Base-by-base conservation (phyloP, 495 filamentous ascomycete species). In the Bathelium albidoporum region DNA sequence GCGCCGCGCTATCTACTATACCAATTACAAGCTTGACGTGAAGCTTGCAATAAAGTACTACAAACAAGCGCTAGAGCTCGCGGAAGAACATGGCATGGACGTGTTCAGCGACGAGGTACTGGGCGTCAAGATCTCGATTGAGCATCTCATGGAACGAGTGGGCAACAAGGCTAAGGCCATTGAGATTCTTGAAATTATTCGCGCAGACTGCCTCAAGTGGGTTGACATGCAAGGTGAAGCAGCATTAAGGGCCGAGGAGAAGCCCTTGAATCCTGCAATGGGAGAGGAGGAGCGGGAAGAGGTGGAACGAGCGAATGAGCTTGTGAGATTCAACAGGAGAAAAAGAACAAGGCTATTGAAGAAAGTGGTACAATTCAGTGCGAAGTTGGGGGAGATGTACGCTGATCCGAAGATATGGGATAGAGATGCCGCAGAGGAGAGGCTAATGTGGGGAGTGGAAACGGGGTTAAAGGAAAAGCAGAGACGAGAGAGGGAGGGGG, bases 81-180 rank as follows among this genome's bases (percentile, higher is more conserved):
- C 89, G 39, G 73, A 82, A 22, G 84, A 92, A 69, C 66, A 87
- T 45, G 82, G 83, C 0, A 85, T 99, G 77, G 89, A 97, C 72
- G 88, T 88, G 2, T 94, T 90, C 68, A 89, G 87, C 2, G 88
- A 96, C 64, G 94, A 96, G 69, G 83, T 97, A 16, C 77, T 96
- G 58, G 94, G 94, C 0, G 82, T 99, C 22, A 94, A 89, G 76
- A 83, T 96, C 32, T 85, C 90, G 73, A 73, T 96, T 3, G 86
- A 89, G 2, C 79, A 78, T 16, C 83, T 95, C 78, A 77, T 95
- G 66, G 89, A 96, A 77, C 86, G 88, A 72, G 78, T 86, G 3
- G 80, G 85, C 22, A 75, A 85, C 63, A 82, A 82, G 62, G 77
- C 81, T 49, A 83, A 84, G 62, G 85, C 90, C 0, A 83, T 87